These are phyloP conservation scores for Chrysoporthe austroafricana DNA, from an alignment of 2,329 filamentous ascomycete species.

Conservation along the genomic window DNA sequence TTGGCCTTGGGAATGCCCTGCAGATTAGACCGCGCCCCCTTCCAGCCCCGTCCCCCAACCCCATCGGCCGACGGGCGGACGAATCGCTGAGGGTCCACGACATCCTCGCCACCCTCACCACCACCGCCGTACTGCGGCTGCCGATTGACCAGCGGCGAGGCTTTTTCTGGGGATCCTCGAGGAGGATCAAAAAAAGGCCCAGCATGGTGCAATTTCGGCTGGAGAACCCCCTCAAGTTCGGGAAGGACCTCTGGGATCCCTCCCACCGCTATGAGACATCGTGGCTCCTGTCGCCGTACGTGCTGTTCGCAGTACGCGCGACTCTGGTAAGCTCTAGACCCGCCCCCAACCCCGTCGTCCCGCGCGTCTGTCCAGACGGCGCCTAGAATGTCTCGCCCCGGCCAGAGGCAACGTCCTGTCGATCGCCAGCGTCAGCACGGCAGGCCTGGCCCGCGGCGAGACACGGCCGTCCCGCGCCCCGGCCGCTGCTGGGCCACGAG, in stretches of 20 bases:
- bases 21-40: background rate
- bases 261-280: conserved; percentile 76
- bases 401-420: background rate
- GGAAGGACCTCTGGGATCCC: conserved; percentile 53
- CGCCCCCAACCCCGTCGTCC: conserved; percentile 1
- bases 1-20: too few relatives aligned
- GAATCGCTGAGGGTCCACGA: background rate
- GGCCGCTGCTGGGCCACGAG: background rate
- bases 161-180: background rate
- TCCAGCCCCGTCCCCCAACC: background rate
- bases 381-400: background rate
- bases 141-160: background rate
- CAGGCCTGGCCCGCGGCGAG: background rate
- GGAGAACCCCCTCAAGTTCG: conserved; percentile 40
- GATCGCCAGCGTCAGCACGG: background rate
- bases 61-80: conserved; percentile 6
- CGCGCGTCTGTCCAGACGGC: background rate
- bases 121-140: background rate
- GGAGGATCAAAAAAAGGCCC: background rate
- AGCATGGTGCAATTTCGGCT: conserved; percentile 22
- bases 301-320: conserved; percentile 62
- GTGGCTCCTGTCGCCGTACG: conserved; percentile 72
- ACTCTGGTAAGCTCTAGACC: conserved; percentile 49
- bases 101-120: background rate
- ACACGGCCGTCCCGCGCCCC: background rate